Conservation (phyloP, 371 early-diverging fungal species). For the Conidiobolus incongruus region DNA sequence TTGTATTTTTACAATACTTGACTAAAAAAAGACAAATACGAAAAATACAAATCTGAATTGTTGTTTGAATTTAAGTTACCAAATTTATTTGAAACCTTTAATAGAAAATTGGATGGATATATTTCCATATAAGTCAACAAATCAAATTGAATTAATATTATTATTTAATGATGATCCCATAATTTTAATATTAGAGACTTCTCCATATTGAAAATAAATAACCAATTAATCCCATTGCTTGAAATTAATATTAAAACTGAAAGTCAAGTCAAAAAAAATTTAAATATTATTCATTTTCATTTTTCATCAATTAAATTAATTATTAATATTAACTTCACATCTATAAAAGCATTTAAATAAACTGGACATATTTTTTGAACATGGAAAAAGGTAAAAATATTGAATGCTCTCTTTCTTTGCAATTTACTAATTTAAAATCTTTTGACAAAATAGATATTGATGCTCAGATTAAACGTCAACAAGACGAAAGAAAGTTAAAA, state of each 20-base stretch:
- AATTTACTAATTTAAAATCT: neutral
- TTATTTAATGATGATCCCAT: neutral
- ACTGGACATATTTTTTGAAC: neutral
- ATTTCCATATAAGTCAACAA: too few relatives aligned
- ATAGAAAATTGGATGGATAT: too few relatives aligned
- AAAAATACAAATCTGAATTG: too few relatives aligned
- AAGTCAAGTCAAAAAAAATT: neutral
- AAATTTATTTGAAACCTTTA: too few relatives aligned
- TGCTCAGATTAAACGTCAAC: conserved; percentile 14
- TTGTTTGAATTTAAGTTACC: too few relatives aligned
- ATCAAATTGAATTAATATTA: neutral
- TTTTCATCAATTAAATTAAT: neutral
- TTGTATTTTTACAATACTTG: too few relatives aligned
- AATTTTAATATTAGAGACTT: neutral
- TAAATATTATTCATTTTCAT: neutral
- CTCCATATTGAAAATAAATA: neutral
- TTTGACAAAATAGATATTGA: conserved; percentile 9
- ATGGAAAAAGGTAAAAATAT: neutral
- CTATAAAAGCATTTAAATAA: neutral
- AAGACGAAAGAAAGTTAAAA: conserved; percentile 11
- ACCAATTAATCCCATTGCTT: neutral
- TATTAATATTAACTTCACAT: neutral
- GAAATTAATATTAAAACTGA: neutral
- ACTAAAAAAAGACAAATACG: too few relatives aligned
- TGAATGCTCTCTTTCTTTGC: neutral